Base-by-base conservation (phyloP, 352 stramenopile genomes). In the Globisporangium cylindrosporum region DNA sequence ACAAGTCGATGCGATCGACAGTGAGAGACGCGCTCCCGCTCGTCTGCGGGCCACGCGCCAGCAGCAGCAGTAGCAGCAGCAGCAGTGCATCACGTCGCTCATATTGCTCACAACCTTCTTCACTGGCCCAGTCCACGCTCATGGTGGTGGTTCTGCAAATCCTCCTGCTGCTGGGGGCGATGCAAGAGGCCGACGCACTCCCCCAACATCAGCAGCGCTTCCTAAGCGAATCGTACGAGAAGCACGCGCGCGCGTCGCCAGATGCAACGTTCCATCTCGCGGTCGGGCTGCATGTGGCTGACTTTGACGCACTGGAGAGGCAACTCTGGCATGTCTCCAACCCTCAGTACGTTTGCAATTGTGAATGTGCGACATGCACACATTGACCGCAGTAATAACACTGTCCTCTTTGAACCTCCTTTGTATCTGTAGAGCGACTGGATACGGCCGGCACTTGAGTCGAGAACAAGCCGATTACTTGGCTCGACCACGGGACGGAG, bases 231-330 rank as follows among this genome's bases (percentile, higher is more conserved):
- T 36, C 58, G 36, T 85, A 84, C 70, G 59, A 62, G 27, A 66
- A 67, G 22, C 67, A 62, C 18, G 66, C 60, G 48, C 78, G 78
- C 29, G 78, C 71, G 0, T 57, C 75, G 20, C 74, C 78, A 25
- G 73, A 88, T 18, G 64, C 75, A 27, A 43, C 79, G 25, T 77
- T 90, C 61, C 82, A 77, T 48, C 68, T 93, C 41, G 74, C 82
- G 20, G 73, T 93, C 25, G 80, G 82, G 12, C 68, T 93, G 38
- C 76, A 69, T 12, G 73, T 76, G 10, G 55, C 38, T 4, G 81
- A 92, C 76, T 91, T 89, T 69, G 62, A 66, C 18, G 63, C 65
- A 5, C 57, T 93, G 12, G 86, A 92, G 71, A 67, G 67, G 38
- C 70, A 67, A 29, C 74, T 93, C 29, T 92, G 79, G 68, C 54